These are phyloP conservation scores for Colletotrichum siamense DNA, from an alignment of 2,329 filamentous ascomycete genomes.

Conservation along the genomic window DNA sequence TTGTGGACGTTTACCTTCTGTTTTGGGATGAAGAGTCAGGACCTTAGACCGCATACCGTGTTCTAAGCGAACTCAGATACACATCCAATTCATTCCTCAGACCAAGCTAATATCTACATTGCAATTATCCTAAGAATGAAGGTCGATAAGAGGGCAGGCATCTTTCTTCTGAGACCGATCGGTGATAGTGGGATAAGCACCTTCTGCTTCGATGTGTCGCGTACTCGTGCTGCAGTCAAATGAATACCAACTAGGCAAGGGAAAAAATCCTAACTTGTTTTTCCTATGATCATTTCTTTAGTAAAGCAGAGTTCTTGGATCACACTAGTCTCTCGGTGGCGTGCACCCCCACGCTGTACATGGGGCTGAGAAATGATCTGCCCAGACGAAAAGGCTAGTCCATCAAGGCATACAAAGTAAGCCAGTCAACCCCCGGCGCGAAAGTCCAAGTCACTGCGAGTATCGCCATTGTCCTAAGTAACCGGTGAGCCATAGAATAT, in stretches of 20 bases:
- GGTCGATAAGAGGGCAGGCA: background rate
- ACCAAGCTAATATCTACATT: background rate
- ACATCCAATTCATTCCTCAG: background rate
- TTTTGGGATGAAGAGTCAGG: background rate
- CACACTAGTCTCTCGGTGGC: background rate
- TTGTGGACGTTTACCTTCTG: background rate
- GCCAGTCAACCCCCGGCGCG: too few species aligned
- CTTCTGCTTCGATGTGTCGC: rapidly evolving
- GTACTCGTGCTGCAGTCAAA: background rate
- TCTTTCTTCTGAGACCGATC: background rate
- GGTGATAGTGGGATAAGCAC: background rate
- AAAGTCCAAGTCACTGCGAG: background rate
- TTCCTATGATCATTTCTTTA: rapidly evolving
- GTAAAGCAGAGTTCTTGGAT: background rate
- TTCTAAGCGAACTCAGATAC: background rate
- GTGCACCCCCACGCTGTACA: background rate
- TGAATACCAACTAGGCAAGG: background rate
- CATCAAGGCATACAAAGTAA: background rate
- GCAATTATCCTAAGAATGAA: rapidly evolving
- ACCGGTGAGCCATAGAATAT: background rate
- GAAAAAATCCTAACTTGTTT: background rate
- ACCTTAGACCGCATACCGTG: background rate
- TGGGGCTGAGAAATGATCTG: background rate
- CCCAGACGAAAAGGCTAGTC: background rate
- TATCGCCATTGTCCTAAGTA: background rate